These are phyloP conservation scores for Solanum pimpinellifolium DNA, from an alignment of 257 asterid species.

Conservation along the genomic window DNA sequence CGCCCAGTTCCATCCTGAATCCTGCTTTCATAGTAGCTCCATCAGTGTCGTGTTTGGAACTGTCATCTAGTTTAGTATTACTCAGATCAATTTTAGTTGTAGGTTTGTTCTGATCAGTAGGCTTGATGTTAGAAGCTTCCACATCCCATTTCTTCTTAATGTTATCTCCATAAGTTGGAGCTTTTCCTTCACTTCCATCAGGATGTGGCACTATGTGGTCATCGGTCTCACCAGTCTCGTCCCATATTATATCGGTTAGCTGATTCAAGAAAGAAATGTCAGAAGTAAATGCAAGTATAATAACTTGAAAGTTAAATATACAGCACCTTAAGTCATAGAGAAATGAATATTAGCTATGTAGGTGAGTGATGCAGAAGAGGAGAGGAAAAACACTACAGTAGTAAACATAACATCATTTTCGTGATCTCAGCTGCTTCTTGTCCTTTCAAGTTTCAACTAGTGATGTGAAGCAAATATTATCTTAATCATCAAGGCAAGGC, in stretches of 20 bases:
- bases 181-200: constrained; percentile 40
- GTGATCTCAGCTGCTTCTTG: background rate
- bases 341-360: background rate
- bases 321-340: background rate
- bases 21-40: constrained; percentile 16
- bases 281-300: background rate
- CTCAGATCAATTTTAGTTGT: constrained; percentile 14
- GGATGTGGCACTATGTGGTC: constrained; percentile 87
- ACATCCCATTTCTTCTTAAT: constrained; percentile 40
- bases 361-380: background rate
- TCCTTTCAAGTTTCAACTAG: background rate
- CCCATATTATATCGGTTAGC: constrained; percentile 82
- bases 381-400: background rate
- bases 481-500: background rate
- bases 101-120: constrained; percentile 32
- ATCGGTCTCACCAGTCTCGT: constrained; percentile 50
- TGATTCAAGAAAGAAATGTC: constrained; percentile 24
- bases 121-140: constrained; percentile 20
- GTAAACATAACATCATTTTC: background rate
- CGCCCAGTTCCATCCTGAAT: constrained; percentile 25
- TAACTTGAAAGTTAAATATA: background rate
- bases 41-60: constrained; percentile 23
- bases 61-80: constrained; percentile 20
- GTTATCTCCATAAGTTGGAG: constrained; percentile 22
- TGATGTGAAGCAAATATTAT: background rate